Evolutionary conservation across 2,329 filamentous ascomycete genomes (phyloP).

Genomic region (Exutisphaerella laricina): DNA sequence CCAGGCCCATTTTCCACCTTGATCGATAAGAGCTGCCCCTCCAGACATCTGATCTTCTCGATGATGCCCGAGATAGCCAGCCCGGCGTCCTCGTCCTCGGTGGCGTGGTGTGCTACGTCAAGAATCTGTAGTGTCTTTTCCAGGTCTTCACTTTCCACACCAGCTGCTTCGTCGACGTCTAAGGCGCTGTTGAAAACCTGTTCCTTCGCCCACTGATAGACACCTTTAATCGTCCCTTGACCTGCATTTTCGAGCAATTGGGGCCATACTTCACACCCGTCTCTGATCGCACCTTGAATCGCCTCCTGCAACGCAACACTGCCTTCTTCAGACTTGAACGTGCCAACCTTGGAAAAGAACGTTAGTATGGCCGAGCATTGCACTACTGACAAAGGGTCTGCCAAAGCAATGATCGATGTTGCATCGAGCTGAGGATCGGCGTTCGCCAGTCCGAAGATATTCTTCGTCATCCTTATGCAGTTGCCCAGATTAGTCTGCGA

Average conservation of each 20-base stretch:
- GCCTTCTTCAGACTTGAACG: slow-evolving; percentile 4
- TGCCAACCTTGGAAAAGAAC: slow-evolving; percentile 10
- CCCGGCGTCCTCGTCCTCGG: slow-evolving; percentile 14
- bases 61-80: slow-evolving; percentile 17
- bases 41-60: slow-evolving; percentile 25
- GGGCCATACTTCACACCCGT: slow-evolving; percentile 39
- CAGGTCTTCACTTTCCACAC: slow-evolving; percentile 8
- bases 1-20: slow-evolving; percentile 4
- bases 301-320: slow-evolving; percentile 24
- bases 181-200: slow-evolving; percentile 29
- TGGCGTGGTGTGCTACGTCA: slow-evolving; percentile 23
- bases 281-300: slow-evolving; percentile 37
- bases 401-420: slow-evolving; percentile 15
- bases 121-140: slow-evolving; percentile 25
- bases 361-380: slow-evolving; percentile 16
- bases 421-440: slow-evolving; percentile 8
- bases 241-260: slow-evolving; percentile 39
- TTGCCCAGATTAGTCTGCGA: slow-evolving; percentile 13
- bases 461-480: slow-evolving; percentile 14
- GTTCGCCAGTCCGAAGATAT: slow-evolving; percentile 10
- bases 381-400: slow-evolving; percentile 23
- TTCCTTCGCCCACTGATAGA: slow-evolving; percentile 30
- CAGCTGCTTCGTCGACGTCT: slow-evolving; percentile 1
- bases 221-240: slow-evolving; percentile 18
- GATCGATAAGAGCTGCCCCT: slow-evolving; percentile 11